A percentile compares a stretch with the other conserved stretches of the same genome.
These are phyloP conservation scores for Penicillium fimorum DNA, from an alignment of 495 filamentous ascomycete species.

Conservation along the genomic window DNA sequence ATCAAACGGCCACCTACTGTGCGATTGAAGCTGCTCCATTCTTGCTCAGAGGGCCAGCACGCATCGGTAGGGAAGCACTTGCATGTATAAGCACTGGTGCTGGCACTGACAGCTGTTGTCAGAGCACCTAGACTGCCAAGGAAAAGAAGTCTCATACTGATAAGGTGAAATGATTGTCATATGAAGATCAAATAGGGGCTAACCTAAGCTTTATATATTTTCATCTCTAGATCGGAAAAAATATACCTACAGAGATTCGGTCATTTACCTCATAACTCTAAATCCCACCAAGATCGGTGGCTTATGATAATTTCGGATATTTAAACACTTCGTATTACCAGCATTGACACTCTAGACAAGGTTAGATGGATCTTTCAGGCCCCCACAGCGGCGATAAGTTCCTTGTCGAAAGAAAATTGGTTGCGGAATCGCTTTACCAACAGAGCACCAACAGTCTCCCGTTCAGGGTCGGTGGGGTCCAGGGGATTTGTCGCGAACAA, in stretches of 20 bases:
- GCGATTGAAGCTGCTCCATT: constrained; percentile 40
- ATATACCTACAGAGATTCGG: no score
- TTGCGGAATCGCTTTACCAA: constrained; percentile 17
- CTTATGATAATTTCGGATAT: no score
- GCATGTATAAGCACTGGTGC: constrained; percentile 9
- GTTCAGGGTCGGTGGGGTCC: constrained; percentile 17
- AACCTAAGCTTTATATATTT: no score
- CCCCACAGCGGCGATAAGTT: neutral
- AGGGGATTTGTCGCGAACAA: constrained; percentile 30
- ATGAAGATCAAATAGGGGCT: no score
- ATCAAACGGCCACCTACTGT: constrained; percentile 40
- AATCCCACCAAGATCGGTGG: no score
- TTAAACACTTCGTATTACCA: no score
- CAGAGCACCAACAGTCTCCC: constrained; percentile 27
- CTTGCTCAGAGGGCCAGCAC: constrained; percentile 40
- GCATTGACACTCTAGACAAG: no score
- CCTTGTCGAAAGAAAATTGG: constrained; percentile 11
- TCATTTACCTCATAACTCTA: no score
- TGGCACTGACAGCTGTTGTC: neutral
- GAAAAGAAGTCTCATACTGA: no score
- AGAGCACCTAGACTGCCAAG: neutral
- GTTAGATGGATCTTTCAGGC: no score
- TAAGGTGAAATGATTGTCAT: no score
- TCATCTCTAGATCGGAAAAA: no score
- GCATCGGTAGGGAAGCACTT: constrained; percentile 26